These are phyloP conservation scores for Ambrosia hybrid DNA, from an alignment of 140 eudicot species.

Conservation along the genomic window DNA sequence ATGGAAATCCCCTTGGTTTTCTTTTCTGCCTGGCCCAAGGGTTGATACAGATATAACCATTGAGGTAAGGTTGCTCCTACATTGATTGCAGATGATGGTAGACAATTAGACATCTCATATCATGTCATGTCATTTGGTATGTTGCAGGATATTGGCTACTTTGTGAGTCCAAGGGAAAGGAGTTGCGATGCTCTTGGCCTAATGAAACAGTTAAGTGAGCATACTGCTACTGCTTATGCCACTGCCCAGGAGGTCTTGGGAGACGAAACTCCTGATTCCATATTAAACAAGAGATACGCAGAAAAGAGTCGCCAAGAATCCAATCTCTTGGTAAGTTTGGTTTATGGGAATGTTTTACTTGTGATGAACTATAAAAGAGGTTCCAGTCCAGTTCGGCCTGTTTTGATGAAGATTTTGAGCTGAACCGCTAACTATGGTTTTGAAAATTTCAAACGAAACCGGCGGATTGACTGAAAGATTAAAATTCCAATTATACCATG, in stretches of 20 bases:
- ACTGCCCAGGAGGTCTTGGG: constrained; percentile 4
- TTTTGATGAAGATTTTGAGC: background rate
- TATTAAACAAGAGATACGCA: constrained; percentile 51
- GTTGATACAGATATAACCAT: constrained; percentile 83
- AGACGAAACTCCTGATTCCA: constrained; percentile 82
- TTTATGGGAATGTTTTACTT: background rate
- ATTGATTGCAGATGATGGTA: background rate
- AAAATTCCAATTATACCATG: too few species aligned
- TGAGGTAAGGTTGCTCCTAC: constrained; percentile 48
- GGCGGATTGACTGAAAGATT: background rate
- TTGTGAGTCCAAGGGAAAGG: too few species aligned
- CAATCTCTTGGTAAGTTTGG: constrained; percentile 47
- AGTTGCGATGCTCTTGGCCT: too few species aligned
- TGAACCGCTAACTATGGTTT: background rate
- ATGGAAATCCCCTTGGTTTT: constrained; percentile 96
- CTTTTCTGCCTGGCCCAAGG: constrained; percentile 75
- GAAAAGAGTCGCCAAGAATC: constrained; percentile 29
- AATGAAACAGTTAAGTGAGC: too few species aligned
- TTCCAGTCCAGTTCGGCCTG: background rate
- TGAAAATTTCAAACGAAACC: background rate
- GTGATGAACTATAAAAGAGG: background rate
- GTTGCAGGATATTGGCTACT: constrained; percentile 40
- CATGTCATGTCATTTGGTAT: background rate
- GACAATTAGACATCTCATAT: background rate
- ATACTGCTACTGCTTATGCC: too few species aligned